A percentile compares a stretch with the other conserved stretches of the same genome.
phyloP scores from a whole-genome alignment of 2,329 filamentous ascomycete genomes.

The Decorospora gaudefroyi region DNA sequence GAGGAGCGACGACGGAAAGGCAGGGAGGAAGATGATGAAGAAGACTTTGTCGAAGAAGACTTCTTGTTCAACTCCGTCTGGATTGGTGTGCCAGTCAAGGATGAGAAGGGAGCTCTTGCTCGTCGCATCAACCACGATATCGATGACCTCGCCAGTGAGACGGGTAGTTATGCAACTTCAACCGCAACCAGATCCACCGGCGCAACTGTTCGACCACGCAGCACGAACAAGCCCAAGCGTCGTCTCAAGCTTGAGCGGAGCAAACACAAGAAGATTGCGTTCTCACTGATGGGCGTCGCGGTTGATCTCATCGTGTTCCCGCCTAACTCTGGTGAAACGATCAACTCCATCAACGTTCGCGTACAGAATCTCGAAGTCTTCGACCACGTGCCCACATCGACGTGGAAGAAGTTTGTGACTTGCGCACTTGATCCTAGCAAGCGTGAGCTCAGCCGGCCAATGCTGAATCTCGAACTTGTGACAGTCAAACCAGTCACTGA shows the following conservation, averaged over 20 bases:
- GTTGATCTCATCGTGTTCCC: slow-evolving; percentile 83
- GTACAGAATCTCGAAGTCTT: slow-evolving; percentile 86
- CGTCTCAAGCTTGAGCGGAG: slow-evolving; percentile 79
- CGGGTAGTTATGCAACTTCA: slow-evolving; percentile 81
- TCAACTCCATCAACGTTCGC: slow-evolving; percentile 84
- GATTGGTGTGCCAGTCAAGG: slow-evolving; percentile 85
- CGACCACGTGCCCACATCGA: slow-evolving; percentile 91
- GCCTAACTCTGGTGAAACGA: slow-evolving; percentile 74
- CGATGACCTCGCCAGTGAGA: slow-evolving; percentile 84
- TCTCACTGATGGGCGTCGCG: slow-evolving; percentile 84
- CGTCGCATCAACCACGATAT: slow-evolving; percentile 86
- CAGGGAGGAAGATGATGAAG: slow-evolving; percentile 64
- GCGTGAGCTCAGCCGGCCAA: slow-evolving; percentile 81
- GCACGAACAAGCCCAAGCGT: slow-evolving; percentile 51
- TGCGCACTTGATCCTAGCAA: slow-evolving; percentile 88
- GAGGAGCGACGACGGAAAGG: slow-evolving; percentile 69
- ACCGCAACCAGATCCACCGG: slow-evolving; percentile 45
- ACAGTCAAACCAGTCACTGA: slow-evolving; percentile 85
- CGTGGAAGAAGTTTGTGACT: slow-evolving; percentile 97
- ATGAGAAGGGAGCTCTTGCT: slow-evolving; percentile 79
- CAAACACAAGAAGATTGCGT: slow-evolving; percentile 91
- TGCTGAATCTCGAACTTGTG: slow-evolving; percentile 86
- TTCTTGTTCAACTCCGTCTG: slow-evolving; percentile 99
- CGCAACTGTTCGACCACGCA: slow-evolving; percentile 49
- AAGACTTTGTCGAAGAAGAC: slow-evolving; percentile 78